Conservation (phyloP, 495 filamentous ascomycete species). For the Darksidea phi region DNA sequence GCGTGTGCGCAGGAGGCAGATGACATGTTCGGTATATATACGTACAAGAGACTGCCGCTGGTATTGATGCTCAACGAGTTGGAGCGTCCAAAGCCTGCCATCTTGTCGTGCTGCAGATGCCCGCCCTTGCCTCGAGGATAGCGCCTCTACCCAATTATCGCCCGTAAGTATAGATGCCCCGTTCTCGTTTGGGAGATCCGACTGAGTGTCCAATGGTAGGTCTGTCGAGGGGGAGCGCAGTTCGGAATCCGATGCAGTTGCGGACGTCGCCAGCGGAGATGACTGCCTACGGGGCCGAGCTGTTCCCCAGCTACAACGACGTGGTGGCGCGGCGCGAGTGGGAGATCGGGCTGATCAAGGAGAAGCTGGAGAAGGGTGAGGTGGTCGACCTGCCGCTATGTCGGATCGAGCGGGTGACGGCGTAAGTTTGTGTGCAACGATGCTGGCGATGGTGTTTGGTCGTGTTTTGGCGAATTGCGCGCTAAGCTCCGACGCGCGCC, state of each 20-base stretch:
- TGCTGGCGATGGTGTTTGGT: background rate
- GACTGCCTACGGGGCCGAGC: slow-evolving; percentile 16
- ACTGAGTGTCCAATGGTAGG: slow-evolving; percentile 8
- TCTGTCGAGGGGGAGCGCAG: background rate
- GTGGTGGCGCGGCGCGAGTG: slow-evolving; percentile 28
- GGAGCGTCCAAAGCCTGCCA: slow-evolving; percentile 50
- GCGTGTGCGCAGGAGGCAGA: background rate
- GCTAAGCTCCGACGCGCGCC: background rate
- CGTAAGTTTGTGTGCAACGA: slow-evolving; percentile 6
- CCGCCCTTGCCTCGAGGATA: background rate
- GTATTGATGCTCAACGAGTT: slow-evolving; percentile 80
- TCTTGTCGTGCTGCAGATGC: slow-evolving; percentile 13
- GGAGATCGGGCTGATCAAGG: slow-evolving; percentile 31
- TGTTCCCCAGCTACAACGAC: slow-evolving; percentile 28
- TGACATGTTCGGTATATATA: slow-evolving; percentile 25
- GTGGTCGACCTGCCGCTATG: slow-evolving; percentile 23
- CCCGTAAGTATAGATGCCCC: too few relatives aligned
- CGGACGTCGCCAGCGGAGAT: slow-evolving; percentile 8
- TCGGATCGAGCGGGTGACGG: slow-evolving; percentile 25
- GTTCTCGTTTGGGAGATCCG: background rate
- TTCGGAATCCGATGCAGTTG: slow-evolving; percentile 3
- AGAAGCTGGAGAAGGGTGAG: slow-evolving; percentile 23
- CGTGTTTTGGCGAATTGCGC: background rate
- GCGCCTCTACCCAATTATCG: too few relatives aligned
- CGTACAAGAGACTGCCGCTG: slow-evolving; percentile 68